These are phyloP conservation scores for Trichophaea hybrida DNA, from an alignment of 2,329 filamentous ascomycete genomes.

Conservation along the genomic window DNA sequence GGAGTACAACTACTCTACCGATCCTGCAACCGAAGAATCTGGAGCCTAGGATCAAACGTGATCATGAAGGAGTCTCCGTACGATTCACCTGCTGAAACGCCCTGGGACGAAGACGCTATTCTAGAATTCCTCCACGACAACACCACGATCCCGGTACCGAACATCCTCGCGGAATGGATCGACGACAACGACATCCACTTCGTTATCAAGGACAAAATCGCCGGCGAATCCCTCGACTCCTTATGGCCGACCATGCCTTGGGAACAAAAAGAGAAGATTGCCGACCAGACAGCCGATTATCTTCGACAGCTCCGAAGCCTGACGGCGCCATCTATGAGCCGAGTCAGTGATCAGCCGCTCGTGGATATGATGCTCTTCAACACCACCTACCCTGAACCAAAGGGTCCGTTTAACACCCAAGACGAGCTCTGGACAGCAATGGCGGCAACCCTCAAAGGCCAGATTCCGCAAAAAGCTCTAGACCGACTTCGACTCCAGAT, in stretches of 20 bases:
- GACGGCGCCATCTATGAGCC: constrained; percentile 1
- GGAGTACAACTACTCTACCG: constrained; percentile 8
- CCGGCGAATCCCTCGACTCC: constrained; percentile 9
- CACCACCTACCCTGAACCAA: constrained; percentile 3
- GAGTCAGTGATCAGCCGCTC: constrained; percentile 6
- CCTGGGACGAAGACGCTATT: constrained; percentile 9
- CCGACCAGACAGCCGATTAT: constrained; percentile 7
- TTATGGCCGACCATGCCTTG: constrained; percentile 9
- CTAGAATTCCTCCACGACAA: constrained; percentile 8
- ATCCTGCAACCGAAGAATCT: constrained; percentile 5
- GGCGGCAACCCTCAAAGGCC: neutral
- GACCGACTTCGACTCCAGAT: constrained; percentile 5
- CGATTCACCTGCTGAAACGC: constrained; percentile 6
- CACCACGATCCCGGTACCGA: constrained; percentile 14
- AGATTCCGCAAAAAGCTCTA: constrained; percentile 6
- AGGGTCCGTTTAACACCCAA: constrained; percentile 10
- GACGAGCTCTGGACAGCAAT: constrained; percentile 10
- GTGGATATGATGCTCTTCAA: constrained; percentile 11
- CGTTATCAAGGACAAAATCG: constrained; percentile 9
- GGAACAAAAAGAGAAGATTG: constrained; percentile 10
- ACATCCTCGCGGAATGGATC: constrained; percentile 6
- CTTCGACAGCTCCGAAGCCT: constrained; percentile 11
- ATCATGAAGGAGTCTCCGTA: constrained; percentile 12
- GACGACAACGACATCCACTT: constrained; percentile 11
- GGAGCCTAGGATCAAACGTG: constrained; percentile 8